phyloP scores from a whole-genome alignment of 2,329 filamentous ascomycete species.

The Cucurbitaria berberidis region DNA sequence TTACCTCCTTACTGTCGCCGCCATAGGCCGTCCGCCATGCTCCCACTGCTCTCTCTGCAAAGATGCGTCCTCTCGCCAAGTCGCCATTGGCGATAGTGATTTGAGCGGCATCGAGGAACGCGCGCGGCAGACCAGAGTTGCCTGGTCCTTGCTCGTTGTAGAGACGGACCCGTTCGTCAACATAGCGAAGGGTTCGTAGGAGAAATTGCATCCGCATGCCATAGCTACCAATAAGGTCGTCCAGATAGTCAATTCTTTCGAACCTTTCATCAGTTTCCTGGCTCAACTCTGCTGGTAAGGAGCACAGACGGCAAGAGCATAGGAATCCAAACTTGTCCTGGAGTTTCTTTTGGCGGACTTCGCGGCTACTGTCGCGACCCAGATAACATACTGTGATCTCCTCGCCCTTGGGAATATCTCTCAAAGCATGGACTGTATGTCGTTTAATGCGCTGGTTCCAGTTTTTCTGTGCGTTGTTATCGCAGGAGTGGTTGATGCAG shows the following conservation, averaged over 20 bases:
- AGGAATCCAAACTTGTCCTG: constrained; percentile 42
- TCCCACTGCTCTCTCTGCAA: constrained; percentile 25
- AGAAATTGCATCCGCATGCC: constrained; percentile 10
- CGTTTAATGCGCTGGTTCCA: constrained; percentile 44
- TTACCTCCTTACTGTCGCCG: constrained; percentile 26
- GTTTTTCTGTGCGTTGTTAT: constrained; percentile 44
- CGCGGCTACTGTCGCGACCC: constrained; percentile 18
- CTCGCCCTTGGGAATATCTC: constrained; percentile 44
- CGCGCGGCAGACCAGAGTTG: constrained; percentile 24
- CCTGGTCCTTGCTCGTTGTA: constrained; percentile 31
- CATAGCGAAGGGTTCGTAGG: constrained; percentile 22
- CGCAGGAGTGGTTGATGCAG: constrained; percentile 49
- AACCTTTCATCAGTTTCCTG: constrained; percentile 40
- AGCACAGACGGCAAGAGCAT: constrained; percentile 48
- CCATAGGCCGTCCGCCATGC: constrained; percentile 14
- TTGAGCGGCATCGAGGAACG: constrained; percentile 35
- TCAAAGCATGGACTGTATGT: constrained; percentile 44
- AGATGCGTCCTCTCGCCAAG: constrained; percentile 39
- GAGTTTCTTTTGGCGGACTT: constrained; percentile 31
- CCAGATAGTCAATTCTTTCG: constrained; percentile 25
- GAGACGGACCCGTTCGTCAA: constrained; percentile 35
- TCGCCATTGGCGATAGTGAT: constrained; percentile 40
- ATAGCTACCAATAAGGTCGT: constrained; percentile 29
- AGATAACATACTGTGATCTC: constrained; percentile 50
- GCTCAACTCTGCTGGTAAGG: constrained; percentile 41